A percentile compares a stretch with the other conserved stretches of the same genome.
Evolutionary conservation across 2,329 filamentous ascomycete species (phyloP).

Genomic region (Tolypocladium endophyticum): DNA sequence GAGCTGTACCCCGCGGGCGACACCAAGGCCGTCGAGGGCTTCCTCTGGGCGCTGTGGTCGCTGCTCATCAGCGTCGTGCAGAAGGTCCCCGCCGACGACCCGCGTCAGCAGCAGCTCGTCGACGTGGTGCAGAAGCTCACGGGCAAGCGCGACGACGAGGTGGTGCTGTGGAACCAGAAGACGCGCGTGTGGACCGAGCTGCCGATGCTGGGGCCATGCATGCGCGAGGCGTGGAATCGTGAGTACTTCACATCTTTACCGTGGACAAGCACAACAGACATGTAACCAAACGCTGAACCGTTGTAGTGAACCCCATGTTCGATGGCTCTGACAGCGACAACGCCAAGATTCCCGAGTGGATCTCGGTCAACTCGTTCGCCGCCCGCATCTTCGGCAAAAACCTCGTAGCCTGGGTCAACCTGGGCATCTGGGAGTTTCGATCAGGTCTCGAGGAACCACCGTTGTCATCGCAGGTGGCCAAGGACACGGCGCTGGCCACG

Average conservation of each 20-base stretch:
- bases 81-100: slow-evolving; percentile 15
- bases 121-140: slow-evolving; percentile 11
- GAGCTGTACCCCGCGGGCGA: slow-evolving; percentile 10
- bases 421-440: slow-evolving; percentile 20
- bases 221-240: slow-evolving; percentile 20
- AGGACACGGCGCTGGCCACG: slow-evolving; percentile 10
- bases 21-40: slow-evolving; percentile 11
- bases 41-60: slow-evolving; percentile 19
- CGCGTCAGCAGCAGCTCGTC: slow-evolving; percentile 13
- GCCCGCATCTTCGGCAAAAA: slow-evolving; percentile 17
- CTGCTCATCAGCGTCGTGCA: slow-evolving; percentile 13
- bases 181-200: slow-evolving; percentile 17
- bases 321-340: slow-evolving; percentile 12
- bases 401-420: slow-evolving; percentile 12
- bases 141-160: slow-evolving; percentile 9
- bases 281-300: not conserved
- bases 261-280: not conserved
- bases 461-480: slow-evolving; percentile 5
- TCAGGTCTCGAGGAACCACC: slow-evolving; percentile 16
- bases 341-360: slow-evolving; percentile 12
- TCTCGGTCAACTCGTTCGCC: slow-evolving; percentile 21
- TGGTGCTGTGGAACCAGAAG: slow-evolving; percentile 16
- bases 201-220: slow-evolving; percentile 17
- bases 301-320: slow-evolving; percentile 12
- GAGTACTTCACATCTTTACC: slow-evolving; percentile 1